A percentile compares a stretch with the other conserved stretches of the same genome.
Evolutionary conservation across 305 asterid genomes (phyloP).

Genomic region (Fraxinus nigra): DNA sequence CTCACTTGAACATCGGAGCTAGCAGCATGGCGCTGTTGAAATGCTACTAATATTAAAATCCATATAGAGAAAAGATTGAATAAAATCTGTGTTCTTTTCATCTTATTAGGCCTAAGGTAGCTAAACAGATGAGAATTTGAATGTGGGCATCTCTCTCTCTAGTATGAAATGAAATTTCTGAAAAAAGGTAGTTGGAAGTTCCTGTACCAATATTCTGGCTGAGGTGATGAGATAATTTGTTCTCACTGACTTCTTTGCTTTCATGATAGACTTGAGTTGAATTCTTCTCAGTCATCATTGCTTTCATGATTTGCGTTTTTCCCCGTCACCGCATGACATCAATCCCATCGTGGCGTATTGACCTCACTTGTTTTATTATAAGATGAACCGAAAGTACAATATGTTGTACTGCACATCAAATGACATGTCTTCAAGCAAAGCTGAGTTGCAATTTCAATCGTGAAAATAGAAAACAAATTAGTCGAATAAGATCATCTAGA

Average conservation of each 20-base stretch:
- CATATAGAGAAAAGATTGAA: background rate
- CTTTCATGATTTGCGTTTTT: slow-evolving; percentile 24
- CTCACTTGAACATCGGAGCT: background rate
- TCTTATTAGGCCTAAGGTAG: background rate
- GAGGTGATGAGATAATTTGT: no score
- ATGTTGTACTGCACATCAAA: background rate
- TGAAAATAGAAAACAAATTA: background rate
- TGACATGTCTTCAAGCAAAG: background rate
- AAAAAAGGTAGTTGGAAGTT: no score
- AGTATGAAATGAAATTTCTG: background rate
- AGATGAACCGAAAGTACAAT: background rate
- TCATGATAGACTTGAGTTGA: slow-evolving; percentile 35
- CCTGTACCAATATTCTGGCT: background rate
- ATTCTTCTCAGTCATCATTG: slow-evolving; percentile 45
- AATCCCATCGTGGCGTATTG: background rate
- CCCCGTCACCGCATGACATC: background rate
- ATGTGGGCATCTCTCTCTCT: background rate
- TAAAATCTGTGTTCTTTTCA: background rate
- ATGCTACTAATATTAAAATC: background rate
- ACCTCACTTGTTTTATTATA: background rate
- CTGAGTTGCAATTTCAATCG: background rate
- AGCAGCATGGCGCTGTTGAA: background rate
- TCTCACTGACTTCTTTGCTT: slow-evolving; percentile 12
- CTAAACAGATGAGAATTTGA: background rate
- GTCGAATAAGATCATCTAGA: background rate